A percentile compares a stretch with the other conserved stretches of the same genome.
Conservation (phyloP, 1,284 basidiomycete species). For the Leccinum proximum region DNA sequence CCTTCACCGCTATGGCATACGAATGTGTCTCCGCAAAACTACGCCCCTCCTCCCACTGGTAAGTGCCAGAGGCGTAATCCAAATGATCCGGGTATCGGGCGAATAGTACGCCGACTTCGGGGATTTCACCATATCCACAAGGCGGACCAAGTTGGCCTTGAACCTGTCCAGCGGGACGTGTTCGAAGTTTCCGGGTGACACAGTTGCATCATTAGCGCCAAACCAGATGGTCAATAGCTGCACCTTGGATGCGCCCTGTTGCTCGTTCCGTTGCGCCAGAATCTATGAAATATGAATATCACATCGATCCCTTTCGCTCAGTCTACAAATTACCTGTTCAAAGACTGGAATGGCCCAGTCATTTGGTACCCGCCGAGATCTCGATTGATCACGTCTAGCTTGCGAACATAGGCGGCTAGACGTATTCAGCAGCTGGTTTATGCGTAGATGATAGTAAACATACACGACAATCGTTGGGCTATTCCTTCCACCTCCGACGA, state of each 20-base stretch:
- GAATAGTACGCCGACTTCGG: constrained; percentile 68
- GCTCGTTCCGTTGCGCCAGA: constrained; percentile 50
- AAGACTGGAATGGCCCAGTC: constrained; percentile 81
- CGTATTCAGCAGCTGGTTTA: constrained; percentile 4
- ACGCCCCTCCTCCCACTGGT: constrained; percentile 51
- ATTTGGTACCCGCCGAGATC: constrained; percentile 80
- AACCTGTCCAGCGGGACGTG: constrained; percentile 74
- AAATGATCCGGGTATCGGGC: constrained; percentile 71
- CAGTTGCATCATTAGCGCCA: constrained; percentile 81
- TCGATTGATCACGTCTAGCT: constrained; percentile 81
- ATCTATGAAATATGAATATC: constrained; percentile 34
- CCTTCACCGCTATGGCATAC: constrained; percentile 71
- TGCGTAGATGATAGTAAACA: constrained; percentile 20
- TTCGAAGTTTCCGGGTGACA: constrained; percentile 54
- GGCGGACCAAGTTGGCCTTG: constrained; percentile 58
- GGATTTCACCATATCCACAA: constrained; percentile 61
- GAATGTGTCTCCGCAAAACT: constrained; percentile 54
- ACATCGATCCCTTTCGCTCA: neutral
- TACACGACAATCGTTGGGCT: constrained; percentile 61
- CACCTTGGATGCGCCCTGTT: constrained; percentile 53
- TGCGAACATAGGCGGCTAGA: constrained; percentile 72
- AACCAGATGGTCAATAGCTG: constrained; percentile 84
- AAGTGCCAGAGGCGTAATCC: constrained; percentile 79
- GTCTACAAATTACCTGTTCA: constrained; percentile 52
- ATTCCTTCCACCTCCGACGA: constrained; percentile 59